Evolutionary conservation across 164 flowering plant genomes (phyloP).

Genomic region (Saururus chinensis): DNA sequence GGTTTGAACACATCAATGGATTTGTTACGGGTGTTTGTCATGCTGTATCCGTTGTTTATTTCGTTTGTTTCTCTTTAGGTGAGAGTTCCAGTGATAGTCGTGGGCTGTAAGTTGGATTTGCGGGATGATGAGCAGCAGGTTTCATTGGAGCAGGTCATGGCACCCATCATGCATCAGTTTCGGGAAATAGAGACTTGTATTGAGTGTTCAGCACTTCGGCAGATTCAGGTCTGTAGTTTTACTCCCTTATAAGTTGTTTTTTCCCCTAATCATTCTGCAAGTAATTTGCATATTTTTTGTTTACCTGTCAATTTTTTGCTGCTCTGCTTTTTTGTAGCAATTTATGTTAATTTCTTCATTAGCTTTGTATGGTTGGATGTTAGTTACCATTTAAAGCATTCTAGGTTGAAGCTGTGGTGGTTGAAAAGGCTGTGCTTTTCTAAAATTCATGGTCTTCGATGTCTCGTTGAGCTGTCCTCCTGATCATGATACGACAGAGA

Average conservation of each 20-base stretch:
- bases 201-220: constrained; percentile 75
- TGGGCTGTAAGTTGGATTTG: constrained; percentile 80
- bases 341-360: background rate
- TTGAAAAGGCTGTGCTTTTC: no score
- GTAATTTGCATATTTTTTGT: no score
- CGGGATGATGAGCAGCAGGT: constrained; percentile 72
- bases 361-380: background rate
- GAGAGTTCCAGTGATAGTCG: constrained; percentile 53
- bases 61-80: constrained; percentile 22
- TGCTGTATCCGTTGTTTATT: background rate
- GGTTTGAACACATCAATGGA: constrained; percentile 25
- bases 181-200: constrained; percentile 99
- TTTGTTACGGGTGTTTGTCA: background rate
- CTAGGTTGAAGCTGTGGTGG: no score
- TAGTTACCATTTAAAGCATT: background rate
- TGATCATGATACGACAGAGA: no score
- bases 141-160: constrained; percentile 78
- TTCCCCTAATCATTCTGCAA: background rate
- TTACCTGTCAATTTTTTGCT: background rate
- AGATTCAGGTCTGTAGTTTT: constrained; percentile 56
- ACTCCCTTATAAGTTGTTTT: background rate
- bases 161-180: constrained; percentile 94
- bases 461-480: no score
- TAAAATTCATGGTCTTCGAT: no score
- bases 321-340: no score